Conservation (phyloP, 2,329 filamentous ascomycete species). For the Sclerotinia subarctica region DNA sequence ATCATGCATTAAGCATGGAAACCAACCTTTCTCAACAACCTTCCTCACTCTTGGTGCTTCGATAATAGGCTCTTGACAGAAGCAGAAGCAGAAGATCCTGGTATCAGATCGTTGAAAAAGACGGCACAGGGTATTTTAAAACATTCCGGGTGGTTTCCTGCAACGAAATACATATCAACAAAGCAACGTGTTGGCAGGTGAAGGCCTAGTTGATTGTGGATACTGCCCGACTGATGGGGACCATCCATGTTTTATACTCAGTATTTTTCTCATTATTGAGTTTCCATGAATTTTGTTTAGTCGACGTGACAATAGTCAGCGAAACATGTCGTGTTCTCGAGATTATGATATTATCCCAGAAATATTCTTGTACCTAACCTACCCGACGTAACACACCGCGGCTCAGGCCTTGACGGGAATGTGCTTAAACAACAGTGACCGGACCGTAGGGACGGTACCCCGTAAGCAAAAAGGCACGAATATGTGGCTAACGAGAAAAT, state of each 20-base stretch:
- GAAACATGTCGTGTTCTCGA: slow-evolving; percentile 12
- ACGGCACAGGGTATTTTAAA: background rate
- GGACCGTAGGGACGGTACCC: slow-evolving; percentile 23
- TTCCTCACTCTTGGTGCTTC: background rate
- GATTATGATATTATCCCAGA: background rate
- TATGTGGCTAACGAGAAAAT: background rate
- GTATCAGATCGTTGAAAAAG: slow-evolving; percentile 16
- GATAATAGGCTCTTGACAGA: background rate
- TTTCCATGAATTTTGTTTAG: background rate
- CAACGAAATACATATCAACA: background rate
- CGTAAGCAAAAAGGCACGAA: slow-evolving; percentile 10
- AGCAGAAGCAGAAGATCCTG: background rate
- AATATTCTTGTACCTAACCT: slow-evolving; percentile 17
- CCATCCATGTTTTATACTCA: background rate
- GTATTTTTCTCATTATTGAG: background rate
- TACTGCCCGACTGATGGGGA: background rate
- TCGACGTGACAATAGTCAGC: slow-evolving; percentile 13
- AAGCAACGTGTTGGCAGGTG: slow-evolving; percentile 3
- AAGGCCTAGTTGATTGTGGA: background rate
- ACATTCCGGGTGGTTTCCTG: background rate
- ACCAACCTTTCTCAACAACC: background rate
- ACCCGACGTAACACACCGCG: slow-evolving; percentile 15
- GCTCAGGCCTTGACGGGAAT: slow-evolving; percentile 4
- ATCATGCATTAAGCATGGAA: slow-evolving; percentile 9
- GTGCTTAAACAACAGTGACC: slow-evolving; percentile 12